These are phyloP conservation scores for Kalmusia sp. DNA, from an alignment of 2,329 filamentous ascomycete genomes.

Conservation along the genomic window DNA sequence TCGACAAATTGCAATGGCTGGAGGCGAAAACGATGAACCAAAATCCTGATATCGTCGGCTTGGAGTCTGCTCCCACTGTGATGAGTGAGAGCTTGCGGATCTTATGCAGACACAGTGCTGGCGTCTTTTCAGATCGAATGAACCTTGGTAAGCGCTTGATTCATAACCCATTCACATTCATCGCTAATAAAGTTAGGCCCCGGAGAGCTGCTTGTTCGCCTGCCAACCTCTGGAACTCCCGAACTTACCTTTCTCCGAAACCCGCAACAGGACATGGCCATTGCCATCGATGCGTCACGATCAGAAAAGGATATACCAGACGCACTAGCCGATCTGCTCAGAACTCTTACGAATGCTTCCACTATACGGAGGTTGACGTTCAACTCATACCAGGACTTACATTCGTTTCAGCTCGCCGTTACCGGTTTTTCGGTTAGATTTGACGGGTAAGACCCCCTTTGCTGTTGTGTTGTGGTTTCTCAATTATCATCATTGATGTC, in stretches of 20 bases:
- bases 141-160: slow-evolving; percentile 65
- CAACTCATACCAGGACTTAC: slow-evolving; percentile 63
- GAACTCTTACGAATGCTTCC: slow-evolving; percentile 61
- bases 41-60: slow-evolving; percentile 62
- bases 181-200: slow-evolving; percentile 35
- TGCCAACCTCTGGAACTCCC: slow-evolving; percentile 49
- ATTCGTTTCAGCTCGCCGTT: slow-evolving; percentile 78
- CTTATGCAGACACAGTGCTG: slow-evolving; percentile 76
- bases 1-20: slow-evolving; percentile 66
- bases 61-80: slow-evolving; percentile 70
- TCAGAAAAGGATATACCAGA: slow-evolving; percentile 56
- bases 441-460: slow-evolving; percentile 37
- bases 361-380: slow-evolving; percentile 73
- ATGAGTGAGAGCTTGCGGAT: slow-evolving; percentile 79
- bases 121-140: slow-evolving; percentile 81
- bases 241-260: slow-evolving; percentile 60
- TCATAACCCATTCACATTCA: background rate
- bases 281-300: slow-evolving; percentile 66
- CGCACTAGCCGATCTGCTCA: slow-evolving; percentile 69
- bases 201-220: slow-evolving; percentile 55
- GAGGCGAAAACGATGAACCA: slow-evolving; percentile 75
- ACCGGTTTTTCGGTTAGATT: slow-evolving; percentile 76
- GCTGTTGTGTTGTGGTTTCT: too few species aligned
- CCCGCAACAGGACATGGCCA: slow-evolving; percentile 77
- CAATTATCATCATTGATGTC: background rate